Percentiles rank a stretch among this genome's conserved stretches.
phyloP scores from a whole-genome alignment of 2,329 filamentous ascomycete genomes.

The Colletotrichum caudatum region DNA sequence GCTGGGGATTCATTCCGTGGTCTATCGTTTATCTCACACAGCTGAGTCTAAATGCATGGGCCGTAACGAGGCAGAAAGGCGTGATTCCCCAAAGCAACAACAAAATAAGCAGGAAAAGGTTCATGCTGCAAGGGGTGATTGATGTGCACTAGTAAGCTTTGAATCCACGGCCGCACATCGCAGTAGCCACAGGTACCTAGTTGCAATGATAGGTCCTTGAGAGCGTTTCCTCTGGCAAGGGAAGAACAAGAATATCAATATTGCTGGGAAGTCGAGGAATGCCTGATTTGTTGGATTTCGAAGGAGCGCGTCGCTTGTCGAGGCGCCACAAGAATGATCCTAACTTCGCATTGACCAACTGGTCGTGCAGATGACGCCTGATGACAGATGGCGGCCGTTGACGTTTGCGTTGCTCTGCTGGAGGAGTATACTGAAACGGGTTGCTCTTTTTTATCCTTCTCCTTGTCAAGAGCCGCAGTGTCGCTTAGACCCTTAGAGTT shows the following conservation, averaged over 20 bases:
- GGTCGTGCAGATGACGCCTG: slow-evolving; percentile 10
- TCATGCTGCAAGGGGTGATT: not conserved
- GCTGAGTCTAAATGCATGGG: slow-evolving; percentile 4
- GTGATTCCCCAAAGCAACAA: not conserved
- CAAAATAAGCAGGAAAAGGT: slow-evolving; percentile 1
- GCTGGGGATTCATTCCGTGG: slow-evolving; percentile 31
- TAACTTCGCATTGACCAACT: slow-evolving; percentile 6
- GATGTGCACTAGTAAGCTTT: not conserved
- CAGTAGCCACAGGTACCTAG: too few species aligned
- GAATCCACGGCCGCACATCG: not conserved
- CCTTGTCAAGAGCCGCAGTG: slow-evolving; percentile 2
- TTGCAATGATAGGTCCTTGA: not conserved
- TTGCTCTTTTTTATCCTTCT: slow-evolving; percentile 1
- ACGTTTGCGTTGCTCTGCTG: slow-evolving; percentile 6
- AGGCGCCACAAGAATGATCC: slow-evolving; percentile 6
- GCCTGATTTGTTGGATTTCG: not conserved
- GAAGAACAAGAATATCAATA: slow-evolving; percentile 2
- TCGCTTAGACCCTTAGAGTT: not conserved
- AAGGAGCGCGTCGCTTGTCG: slow-evolving; percentile 6
- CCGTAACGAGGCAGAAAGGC: slow-evolving; percentile 8
- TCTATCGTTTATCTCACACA: slow-evolving; percentile 26
- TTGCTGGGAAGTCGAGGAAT: not conserved
- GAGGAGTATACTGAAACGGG: slow-evolving; percentile 20
- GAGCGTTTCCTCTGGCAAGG: not conserved
- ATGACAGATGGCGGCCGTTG: slow-evolving; percentile 11